Evolutionary conservation across 352 stramenopile species (phyloP).

Genomic region (Peronospora destructor): DNA sequence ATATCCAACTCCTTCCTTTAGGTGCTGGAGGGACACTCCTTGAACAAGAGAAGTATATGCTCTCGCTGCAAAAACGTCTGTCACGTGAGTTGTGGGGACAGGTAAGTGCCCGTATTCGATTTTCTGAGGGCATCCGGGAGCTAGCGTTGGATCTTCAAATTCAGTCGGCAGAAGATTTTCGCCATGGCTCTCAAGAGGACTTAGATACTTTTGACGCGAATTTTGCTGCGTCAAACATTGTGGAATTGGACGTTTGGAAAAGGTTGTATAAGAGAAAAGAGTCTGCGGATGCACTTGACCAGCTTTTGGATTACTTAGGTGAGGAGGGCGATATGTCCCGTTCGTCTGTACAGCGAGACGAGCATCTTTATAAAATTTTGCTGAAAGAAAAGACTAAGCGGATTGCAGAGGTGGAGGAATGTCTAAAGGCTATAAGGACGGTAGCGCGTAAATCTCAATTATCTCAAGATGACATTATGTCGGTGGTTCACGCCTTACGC

Average conservation of each 20-base stretch:
- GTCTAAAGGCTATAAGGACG: constrained; percentile 35
- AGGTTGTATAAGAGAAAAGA: constrained; percentile 23
- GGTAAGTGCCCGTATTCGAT: constrained; percentile 31
- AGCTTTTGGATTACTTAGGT: constrained; percentile 16
- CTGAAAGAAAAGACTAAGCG: constrained; percentile 59
- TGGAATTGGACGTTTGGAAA: constrained; percentile 23
- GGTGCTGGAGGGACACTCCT: constrained; percentile 39
- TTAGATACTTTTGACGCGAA: constrained; percentile 17
- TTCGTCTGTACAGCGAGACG: constrained; percentile 28
- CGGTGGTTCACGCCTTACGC: constrained; percentile 21
- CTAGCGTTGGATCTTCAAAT: constrained; percentile 41
- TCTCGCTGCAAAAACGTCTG: constrained; percentile 24
- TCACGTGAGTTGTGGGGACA: constrained; percentile 39
- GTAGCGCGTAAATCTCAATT: constrained; percentile 41
- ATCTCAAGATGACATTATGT: constrained; percentile 36
- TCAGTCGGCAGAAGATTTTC: constrained; percentile 30
- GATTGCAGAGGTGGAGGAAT: constrained; percentile 44
- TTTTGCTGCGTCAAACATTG: constrained; percentile 3
- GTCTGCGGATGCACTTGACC: constrained; percentile 10
- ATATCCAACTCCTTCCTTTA: constrained; percentile 31
- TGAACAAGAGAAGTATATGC: constrained; percentile 49
- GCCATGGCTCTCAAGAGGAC: constrained; percentile 33
- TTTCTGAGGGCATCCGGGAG: constrained; percentile 29
- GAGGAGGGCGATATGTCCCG: constrained; percentile 20
- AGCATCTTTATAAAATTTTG: constrained; percentile 39